Conservation (phyloP, 352 stramenopile species). For the Blastocystis sp. region DNA sequence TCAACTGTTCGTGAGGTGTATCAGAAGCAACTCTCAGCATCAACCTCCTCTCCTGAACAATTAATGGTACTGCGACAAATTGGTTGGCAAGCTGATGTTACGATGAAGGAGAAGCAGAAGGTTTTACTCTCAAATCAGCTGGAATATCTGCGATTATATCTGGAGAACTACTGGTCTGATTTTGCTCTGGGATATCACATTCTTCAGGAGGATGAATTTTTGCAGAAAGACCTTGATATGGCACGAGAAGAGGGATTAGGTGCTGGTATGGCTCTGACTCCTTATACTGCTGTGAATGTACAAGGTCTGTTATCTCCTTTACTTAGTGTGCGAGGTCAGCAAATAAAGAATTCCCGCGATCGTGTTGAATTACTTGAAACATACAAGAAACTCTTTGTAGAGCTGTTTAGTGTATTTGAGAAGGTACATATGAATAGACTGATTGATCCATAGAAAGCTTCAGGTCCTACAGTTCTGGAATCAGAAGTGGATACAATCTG, state of each 20-base stretch:
- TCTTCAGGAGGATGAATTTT: constrained; percentile 20
- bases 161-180: constrained; percentile 48
- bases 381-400: background rate
- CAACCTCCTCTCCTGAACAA: background rate
- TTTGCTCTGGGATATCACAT: background rate
- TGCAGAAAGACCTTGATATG: background rate
- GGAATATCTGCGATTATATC: constrained; percentile 21
- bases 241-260: background rate
- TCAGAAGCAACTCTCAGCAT: background rate
- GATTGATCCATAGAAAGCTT: background rate
- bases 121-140: background rate
- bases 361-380: constrained; percentile 10
- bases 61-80: constrained; percentile 9
- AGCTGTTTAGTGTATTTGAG: background rate
- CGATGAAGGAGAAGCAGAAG: background rate
- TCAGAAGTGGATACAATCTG: background rate
- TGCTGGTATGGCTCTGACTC: background rate
- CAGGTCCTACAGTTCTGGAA: background rate
- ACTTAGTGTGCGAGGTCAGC: background rate
- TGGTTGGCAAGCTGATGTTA: background rate
- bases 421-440: no score
- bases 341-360: background rate
- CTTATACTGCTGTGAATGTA: constrained; percentile 15
- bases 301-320: background rate
- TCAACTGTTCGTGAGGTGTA: background rate